A percentile compares a stretch with the other conserved stretches of the same genome.
Conservation (phyloP, 2,329 filamentous ascomycete genomes). For the Cercospora sp. region DNA sequence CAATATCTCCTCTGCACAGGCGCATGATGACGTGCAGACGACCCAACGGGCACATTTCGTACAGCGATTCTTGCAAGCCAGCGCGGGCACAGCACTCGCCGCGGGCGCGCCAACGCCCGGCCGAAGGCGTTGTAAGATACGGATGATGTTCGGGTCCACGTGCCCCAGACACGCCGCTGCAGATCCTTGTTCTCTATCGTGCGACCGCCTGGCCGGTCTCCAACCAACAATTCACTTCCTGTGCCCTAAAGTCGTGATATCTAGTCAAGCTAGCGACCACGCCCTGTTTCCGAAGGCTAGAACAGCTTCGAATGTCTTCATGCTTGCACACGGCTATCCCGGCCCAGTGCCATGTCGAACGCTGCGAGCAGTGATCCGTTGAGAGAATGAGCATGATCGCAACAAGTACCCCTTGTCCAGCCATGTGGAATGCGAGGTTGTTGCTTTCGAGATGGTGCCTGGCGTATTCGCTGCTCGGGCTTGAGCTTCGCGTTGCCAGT, state of each 20-base stretch:
- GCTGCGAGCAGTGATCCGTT: neutral
- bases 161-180: neutral
- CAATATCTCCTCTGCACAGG: neutral
- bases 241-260: neutral
- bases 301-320: neutral
- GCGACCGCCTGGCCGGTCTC: neutral
- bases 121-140: conserved; percentile 14
- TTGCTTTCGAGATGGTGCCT: neutral
- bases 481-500: neutral
- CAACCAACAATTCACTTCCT: neutral
- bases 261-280: neutral
- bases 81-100: neutral
- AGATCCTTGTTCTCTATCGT: neutral
- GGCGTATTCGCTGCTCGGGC: neutral
- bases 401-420: neutral
- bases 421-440: neutral
- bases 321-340: neutral
- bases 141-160: neutral
- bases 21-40: conserved; percentile 6
- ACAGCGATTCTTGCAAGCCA: neutral
- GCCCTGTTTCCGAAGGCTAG: neutral
- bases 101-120: conserved; percentile 15
- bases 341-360: neutral
- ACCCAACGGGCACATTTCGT: neutral
- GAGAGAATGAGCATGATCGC: neutral